Evolutionary conservation across 495 filamentous ascomycete genomes (phyloP).

Genomic region (Talaromyces trachyspermus): DNA sequence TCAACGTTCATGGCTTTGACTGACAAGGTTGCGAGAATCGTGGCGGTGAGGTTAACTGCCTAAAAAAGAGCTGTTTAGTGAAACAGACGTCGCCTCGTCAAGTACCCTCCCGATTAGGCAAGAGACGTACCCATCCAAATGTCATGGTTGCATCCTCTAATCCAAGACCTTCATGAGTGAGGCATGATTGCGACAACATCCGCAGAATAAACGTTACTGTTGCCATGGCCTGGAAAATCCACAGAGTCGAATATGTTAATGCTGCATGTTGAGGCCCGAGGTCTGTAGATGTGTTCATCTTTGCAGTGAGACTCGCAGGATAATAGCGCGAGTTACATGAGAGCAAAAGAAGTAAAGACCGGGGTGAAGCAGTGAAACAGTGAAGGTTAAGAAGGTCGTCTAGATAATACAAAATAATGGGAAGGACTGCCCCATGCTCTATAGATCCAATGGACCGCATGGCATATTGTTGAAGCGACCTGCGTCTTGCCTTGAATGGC

Average conservation of each 20-base stretch:
- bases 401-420: too few relatives aligned
- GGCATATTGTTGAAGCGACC: too few relatives aligned
- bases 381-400: too few relatives aligned
- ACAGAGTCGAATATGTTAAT: not conserved
- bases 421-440: too few relatives aligned
- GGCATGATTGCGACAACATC: not conserved
- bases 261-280: too few relatives aligned
- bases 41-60: not conserved
- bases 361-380: too few relatives aligned
- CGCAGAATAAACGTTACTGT: conserved; percentile 5
- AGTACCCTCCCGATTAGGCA: not conserved
- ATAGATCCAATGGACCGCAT: too few relatives aligned
- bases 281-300: too few relatives aligned
- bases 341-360: too few relatives aligned
- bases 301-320: too few relatives aligned
- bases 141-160: conserved; percentile 2
- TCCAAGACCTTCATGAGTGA: not conserved
- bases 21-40: not conserved
- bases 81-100: not conserved
- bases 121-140: conserved; percentile 1
- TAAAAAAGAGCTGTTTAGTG: not conserved
- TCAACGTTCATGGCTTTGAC: not conserved
- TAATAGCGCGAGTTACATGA: too few relatives aligned
- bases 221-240: not conserved
- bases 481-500: too few relatives aligned